Evolutionary conservation across 176 grass and related monocot species (phyloP).

Genomic region (Paspalum notatum): DNA sequence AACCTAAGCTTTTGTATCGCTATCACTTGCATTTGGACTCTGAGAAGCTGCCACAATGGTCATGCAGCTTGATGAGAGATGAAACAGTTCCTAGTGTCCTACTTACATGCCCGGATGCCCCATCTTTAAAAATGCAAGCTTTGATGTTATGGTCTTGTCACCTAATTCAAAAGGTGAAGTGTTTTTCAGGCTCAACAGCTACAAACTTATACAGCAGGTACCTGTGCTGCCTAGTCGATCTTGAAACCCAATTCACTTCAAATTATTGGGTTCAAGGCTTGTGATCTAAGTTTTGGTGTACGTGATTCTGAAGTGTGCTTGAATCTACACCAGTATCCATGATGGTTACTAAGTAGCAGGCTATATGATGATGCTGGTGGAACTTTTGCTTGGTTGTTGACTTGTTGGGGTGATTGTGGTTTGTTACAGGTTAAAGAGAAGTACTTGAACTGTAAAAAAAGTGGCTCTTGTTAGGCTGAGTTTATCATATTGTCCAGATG

Average conservation of each 20-base stretch:
- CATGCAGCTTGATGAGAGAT: conserved; percentile 23
- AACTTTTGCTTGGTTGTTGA: neutral
- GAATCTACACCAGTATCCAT: neutral
- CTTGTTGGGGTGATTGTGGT: neutral
- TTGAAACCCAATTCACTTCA: neutral
- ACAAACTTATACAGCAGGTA: neutral
- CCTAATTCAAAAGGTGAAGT: neutral
- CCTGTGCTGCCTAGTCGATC: neutral
- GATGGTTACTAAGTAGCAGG: neutral
- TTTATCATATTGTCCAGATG: too few relatives aligned
- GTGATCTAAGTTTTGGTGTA: neutral
- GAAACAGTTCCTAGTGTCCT: neutral
- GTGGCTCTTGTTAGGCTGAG: too few relatives aligned
- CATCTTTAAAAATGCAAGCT: neutral
- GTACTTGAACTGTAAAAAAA: neutral
- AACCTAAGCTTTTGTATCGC: conserved; percentile 38
- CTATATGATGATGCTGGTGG: neutral
- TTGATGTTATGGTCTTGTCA: neutral
- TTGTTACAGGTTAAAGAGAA: neutral
- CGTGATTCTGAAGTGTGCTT: neutral
- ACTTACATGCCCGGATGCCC: neutral
- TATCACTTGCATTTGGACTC: conserved; percentile 7
- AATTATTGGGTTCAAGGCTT: neutral
- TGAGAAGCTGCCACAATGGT: neutral
- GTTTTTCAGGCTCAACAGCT: neutral